A percentile compares a stretch with the other conserved stretches of the same genome.
Evolutionary conservation across 805 yeast genomes (phyloP).

Genomic region (Suhomyces sp.): DNA sequence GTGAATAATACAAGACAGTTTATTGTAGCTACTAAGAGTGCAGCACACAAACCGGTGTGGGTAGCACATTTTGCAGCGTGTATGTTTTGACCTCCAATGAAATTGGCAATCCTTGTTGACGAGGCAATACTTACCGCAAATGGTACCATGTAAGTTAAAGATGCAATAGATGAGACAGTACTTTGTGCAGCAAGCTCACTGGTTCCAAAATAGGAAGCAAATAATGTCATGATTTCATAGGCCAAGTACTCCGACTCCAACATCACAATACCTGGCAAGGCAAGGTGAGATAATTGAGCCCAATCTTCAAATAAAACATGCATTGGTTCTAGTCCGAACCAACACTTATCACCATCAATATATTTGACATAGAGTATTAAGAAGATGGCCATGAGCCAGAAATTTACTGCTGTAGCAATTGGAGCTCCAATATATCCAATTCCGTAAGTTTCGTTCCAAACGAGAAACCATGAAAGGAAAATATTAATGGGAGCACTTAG

Average conservation of each 20-base stretch:
- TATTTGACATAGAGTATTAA: constrained; percentile 32
- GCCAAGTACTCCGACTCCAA: constrained; percentile 47
- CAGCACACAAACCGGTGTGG: constrained; percentile 28
- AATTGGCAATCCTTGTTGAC: constrained; percentile 45
- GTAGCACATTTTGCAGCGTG: constrained; percentile 38
- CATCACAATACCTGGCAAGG: constrained; percentile 47
- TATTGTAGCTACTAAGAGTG: constrained; percentile 26
- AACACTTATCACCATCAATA: constrained; percentile 66
- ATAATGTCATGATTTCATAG: constrained; percentile 45
- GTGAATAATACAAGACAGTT: constrained; percentile 49
- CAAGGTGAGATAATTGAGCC: constrained; percentile 36
- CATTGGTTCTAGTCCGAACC: constrained; percentile 57
- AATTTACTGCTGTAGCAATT: constrained; percentile 41
- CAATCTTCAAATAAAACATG: constrained; percentile 34
- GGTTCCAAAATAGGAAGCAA: constrained; percentile 50
- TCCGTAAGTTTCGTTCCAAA: constrained; percentile 42
- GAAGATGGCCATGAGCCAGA: constrained; percentile 40
- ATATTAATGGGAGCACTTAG: constrained; percentile 44
- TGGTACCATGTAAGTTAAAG: constrained; percentile 45
- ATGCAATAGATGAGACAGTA: constrained; percentile 48
- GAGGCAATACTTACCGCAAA: constrained; percentile 47
- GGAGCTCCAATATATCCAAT: constrained; percentile 46
- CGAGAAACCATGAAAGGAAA: constrained; percentile 39
- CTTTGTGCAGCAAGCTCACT: constrained; percentile 52
- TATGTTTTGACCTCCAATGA: constrained; percentile 44